phyloP scores from a whole-genome alignment of 2,329 filamentous ascomycete species.

The Botrytis porri region DNA sequence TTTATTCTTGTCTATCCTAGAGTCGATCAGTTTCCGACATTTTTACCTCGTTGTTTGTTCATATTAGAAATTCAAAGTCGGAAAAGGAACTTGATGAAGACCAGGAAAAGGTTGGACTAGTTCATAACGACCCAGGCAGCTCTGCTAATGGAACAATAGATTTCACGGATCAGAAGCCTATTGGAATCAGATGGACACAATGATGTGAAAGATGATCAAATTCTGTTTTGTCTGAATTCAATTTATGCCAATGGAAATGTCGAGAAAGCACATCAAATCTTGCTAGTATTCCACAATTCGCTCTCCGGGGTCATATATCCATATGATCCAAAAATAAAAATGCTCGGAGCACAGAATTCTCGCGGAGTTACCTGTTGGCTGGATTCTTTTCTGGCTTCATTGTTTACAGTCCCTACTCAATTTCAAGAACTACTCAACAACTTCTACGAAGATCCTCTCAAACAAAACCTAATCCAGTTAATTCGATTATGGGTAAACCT shows the following conservation, averaged over 20 bases:
- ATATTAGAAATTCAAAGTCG: slow-evolving; percentile 48
- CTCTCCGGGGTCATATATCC: slow-evolving; percentile 73
- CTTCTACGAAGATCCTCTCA: slow-evolving; percentile 67
- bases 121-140: background rate
- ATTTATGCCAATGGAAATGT: slow-evolving; percentile 66
- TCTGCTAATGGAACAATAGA: slow-evolving; percentile 37
- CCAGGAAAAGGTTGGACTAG: slow-evolving; percentile 41
- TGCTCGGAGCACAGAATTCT: slow-evolving; percentile 85
- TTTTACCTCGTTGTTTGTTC: slow-evolving; percentile 64
- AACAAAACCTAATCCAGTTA: slow-evolving; percentile 71
- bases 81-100: slow-evolving; percentile 48
- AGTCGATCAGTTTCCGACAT: slow-evolving; percentile 53
- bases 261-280: slow-evolving; percentile 71
- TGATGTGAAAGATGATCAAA: slow-evolving; percentile 58
- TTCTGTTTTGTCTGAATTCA: slow-evolving; percentile 58
- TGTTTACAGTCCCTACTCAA: slow-evolving; percentile 86
- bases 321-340: slow-evolving; percentile 67
- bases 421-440: slow-evolving; percentile 82
- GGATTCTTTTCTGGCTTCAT: slow-evolving; percentile 86
- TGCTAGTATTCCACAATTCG: slow-evolving; percentile 76
- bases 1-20: slow-evolving; percentile 38
- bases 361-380: slow-evolving; percentile 90
- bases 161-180: slow-evolving; percentile 52
- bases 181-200: slow-evolving; percentile 53
- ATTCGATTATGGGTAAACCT: slow-evolving; percentile 92